These are phyloP conservation scores for Jaenimonas drosophilae DNA, from an alignment of 208 protist genomes.

Conservation along the genomic window DNA sequence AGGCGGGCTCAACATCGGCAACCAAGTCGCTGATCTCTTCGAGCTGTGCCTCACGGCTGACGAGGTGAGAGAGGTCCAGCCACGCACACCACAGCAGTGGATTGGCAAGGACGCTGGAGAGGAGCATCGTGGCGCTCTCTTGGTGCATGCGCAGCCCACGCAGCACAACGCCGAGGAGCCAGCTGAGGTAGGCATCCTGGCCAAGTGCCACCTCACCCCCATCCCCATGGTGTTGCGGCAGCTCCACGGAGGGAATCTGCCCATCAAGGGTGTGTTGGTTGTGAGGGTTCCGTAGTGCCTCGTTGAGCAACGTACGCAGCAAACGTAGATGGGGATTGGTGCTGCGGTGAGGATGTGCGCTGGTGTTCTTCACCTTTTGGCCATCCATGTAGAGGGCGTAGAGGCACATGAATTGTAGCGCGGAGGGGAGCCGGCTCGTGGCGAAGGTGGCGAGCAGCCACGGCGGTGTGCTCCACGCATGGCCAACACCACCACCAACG, in stretches of 20 bases:
- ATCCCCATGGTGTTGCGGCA: too few relatives aligned
- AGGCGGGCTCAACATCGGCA: slow-evolving; percentile 14
- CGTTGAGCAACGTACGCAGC: slow-evolving; percentile 48
- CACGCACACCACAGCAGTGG: slow-evolving; percentile 78
- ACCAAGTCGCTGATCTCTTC: slow-evolving; percentile 36
- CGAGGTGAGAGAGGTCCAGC: slow-evolving; percentile 59
- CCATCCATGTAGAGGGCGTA: slow-evolving; percentile 80
- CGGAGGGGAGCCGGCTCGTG: slow-evolving; percentile 18
- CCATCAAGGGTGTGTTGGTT: too few relatives aligned
- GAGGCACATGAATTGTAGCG: slow-evolving; percentile 58
- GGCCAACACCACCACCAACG: slow-evolving; percentile 5
- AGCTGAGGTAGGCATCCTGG: slow-evolving; percentile 70
- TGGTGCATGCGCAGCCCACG: slow-evolving; percentile 63
- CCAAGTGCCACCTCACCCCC: slow-evolving; percentile 13
- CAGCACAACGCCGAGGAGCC: slow-evolving; percentile 77
- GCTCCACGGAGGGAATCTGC: too few relatives aligned
- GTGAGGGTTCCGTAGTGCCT: slow-evolving; percentile 31
- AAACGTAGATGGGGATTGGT: slow-evolving; percentile 59
- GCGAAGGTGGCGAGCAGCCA: slow-evolving; percentile 7
- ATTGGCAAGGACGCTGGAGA: slow-evolving; percentile 40
- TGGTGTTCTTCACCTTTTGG: slow-evolving; percentile 37
- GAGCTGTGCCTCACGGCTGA: slow-evolving; percentile 59
- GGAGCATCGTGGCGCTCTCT: slow-evolving; percentile 56
- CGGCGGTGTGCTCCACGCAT: neutral
- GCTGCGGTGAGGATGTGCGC: slow-evolving; percentile 24